Base-by-base conservation (phyloP, 805 yeast species). In the Peterozyma xylosa region DNA sequence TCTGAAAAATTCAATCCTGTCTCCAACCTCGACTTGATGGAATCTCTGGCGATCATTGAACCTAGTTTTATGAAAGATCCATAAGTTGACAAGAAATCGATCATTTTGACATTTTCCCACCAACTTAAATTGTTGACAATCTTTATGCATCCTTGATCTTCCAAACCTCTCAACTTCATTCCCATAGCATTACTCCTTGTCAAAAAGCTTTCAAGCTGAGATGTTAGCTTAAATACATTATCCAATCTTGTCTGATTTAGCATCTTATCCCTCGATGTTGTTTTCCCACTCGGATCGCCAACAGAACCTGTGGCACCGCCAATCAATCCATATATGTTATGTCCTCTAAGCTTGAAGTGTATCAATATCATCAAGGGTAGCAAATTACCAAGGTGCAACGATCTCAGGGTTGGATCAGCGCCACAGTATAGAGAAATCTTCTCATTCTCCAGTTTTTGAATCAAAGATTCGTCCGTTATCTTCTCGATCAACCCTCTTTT, bases 271-370 rank as follows among this genome's bases (percentile, higher is more conserved):
- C 99, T 71, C 56, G 89, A 97, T 0, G 90, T 77, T 0, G 73
- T 66, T 52, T 96, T 71, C 0, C 98, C 99, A 42, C 96, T 86
- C 7, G 99, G 99, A 60, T 93, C 99, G 7, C 99, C 99, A 2
- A 93, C 96, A 11, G 76, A 74, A 9, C 96, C 98, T 0, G 99
- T 93, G 5, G 98, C 99, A 18, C 95, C 96, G 15, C 96, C 96
- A 14, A 93, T 89, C 6, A 91, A 61, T 0, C 91, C 88, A 6
- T 82, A 78, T n/a, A 88, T 78, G 48, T 76, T 74, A 58, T 89
- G 96, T 2, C 99, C 99, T 32, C 93, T 68, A 30, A 89, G 63
- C 49, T 78, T 79, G 60, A 89, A 89, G 61, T 93, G 96, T 37
- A 93, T 66, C 38, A 91, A 64, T 1, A 87, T 77, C 82, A 93